A percentile compares a stretch with the other conserved stretches of the same genome.
Conservation (phyloP, 2,329 filamentous ascomycete species). For the Colletotrichum sp. region DNA sequence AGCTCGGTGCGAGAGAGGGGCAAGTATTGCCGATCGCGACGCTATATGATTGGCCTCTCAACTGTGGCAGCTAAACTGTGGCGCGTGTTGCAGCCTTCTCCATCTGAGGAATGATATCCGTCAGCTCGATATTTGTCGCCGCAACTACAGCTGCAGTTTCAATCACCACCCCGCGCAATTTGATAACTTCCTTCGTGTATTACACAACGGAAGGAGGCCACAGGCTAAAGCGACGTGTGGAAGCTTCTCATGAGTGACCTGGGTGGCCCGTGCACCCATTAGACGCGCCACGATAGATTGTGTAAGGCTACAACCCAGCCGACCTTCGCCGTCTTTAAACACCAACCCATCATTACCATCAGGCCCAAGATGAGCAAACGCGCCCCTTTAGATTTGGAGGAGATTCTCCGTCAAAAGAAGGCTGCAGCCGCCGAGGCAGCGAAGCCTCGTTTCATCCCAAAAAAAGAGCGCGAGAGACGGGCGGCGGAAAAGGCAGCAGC, state of each 20-base stretch:
- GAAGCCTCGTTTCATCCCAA: slow-evolving; percentile 88
- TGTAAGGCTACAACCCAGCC: not conserved
- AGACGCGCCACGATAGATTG: not conserved
- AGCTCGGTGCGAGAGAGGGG: not conserved
- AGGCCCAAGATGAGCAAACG: not conserved
- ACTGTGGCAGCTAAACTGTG: not conserved
- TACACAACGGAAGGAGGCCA: not conserved
- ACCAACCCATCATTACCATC: not conserved
- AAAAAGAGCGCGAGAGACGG: slow-evolving; percentile 79
- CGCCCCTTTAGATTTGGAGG: slow-evolving; percentile 79
- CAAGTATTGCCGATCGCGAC: not conserved
- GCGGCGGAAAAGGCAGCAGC: slow-evolving; percentile 80
- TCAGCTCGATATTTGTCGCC: not conserved
- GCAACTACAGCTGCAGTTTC: not conserved
- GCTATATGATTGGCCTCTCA: not conserved
- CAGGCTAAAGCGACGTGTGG: not conserved
- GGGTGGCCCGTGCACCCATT: not conserved
- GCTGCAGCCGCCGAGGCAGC: slow-evolving; percentile 83
- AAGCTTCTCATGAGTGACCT: not conserved
- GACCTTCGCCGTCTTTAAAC: not conserved
- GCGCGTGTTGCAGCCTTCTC: slow-evolving; percentile 6
- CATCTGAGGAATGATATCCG: not conserved
- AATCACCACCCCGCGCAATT: not conserved
- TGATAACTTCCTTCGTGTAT: not conserved
- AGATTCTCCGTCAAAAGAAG: slow-evolving; percentile 83